These are phyloP conservation scores for Trichoderma asperelloides DNA, from an alignment of 495 filamentous ascomycete species.

Conservation along the genomic window DNA sequence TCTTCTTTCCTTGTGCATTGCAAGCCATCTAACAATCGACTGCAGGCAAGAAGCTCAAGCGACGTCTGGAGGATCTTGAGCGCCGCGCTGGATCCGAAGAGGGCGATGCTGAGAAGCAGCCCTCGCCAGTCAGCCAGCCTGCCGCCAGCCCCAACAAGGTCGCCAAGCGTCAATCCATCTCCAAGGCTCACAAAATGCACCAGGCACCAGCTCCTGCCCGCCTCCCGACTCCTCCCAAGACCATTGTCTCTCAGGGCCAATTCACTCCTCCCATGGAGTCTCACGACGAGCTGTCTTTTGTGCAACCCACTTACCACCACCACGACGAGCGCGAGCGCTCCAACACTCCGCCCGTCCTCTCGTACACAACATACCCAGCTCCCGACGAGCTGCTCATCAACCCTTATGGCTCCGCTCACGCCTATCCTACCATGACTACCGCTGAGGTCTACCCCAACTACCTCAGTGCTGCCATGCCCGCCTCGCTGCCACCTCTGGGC, in stretches of 20 bases:
- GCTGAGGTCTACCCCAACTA: slow-evolving; percentile 55
- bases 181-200: slow-evolving; percentile 35
- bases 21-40: neutral
- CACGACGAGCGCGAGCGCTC: slow-evolving; percentile 51
- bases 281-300: slow-evolving; percentile 40
- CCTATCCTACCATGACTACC: slow-evolving; percentile 60
- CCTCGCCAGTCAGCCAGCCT: slow-evolving; percentile 1
- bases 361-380: slow-evolving; percentile 54
- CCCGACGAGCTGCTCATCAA: slow-evolving; percentile 58
- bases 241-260: slow-evolving; percentile 37
- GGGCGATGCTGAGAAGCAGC: slow-evolving; percentile 43
- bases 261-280: slow-evolving; percentile 52
- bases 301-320: slow-evolving; percentile 17
- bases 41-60: slow-evolving; percentile 97
- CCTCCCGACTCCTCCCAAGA: slow-evolving; percentile 25
- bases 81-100: slow-evolving; percentile 80
- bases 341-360: slow-evolving; percentile 63
- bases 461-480: slow-evolving; percentile 49
- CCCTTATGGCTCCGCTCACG: slow-evolving; percentile 50
- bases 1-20: neutral
- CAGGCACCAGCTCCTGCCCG: slow-evolving; percentile 34
- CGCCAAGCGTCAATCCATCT: slow-evolving; percentile 32
- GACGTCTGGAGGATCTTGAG: slow-evolving; percentile 91
- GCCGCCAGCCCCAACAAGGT: slow-evolving; percentile 36
- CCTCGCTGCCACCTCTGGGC: slow-evolving; percentile 57